Evolutionary conservation across 371 early-diverging fungal genomes (phyloP).

Genomic region (Nosema muscidifuracis): DNA sequence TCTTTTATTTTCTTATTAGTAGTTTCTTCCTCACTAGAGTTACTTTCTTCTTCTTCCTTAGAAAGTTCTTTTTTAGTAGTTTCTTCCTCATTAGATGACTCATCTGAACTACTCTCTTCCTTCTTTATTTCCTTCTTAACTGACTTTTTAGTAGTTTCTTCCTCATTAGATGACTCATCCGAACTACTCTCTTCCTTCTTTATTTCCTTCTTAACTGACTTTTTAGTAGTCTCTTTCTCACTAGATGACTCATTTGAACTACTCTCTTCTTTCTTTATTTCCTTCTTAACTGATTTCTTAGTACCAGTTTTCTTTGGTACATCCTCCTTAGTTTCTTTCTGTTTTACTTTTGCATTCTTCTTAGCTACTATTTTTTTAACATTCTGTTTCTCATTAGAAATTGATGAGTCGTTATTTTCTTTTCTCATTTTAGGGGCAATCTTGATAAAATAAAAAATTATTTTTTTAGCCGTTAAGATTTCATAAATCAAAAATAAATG

Average conservation of each 20-base stretch:
- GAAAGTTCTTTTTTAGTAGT: background rate
- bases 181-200: background rate
- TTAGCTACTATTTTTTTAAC: background rate
- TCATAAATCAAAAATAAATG: no score
- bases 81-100: no score
- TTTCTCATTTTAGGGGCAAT: no score
- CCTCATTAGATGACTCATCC: no score
- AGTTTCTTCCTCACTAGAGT: background rate
- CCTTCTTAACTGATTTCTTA: background rate
- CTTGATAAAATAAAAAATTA: no score
- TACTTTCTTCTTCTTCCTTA: background rate
- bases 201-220: background rate
- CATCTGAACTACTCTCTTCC: no score
- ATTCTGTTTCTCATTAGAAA: background rate
- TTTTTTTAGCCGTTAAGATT: no score
- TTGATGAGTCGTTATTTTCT: no score
- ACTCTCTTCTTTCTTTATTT: background rate
- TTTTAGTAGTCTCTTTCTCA: no score
- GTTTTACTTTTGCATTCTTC: background rate
- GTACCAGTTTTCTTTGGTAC: background rate
- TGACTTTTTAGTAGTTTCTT: background rate
- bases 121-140: background rate
- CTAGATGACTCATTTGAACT: no score
- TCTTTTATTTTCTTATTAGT: background rate
- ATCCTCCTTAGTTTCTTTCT: background rate